These are phyloP conservation scores for Fusarium sp. DNA, from an alignment of 2,329 filamentous ascomycete species.

Conservation along the genomic window DNA sequence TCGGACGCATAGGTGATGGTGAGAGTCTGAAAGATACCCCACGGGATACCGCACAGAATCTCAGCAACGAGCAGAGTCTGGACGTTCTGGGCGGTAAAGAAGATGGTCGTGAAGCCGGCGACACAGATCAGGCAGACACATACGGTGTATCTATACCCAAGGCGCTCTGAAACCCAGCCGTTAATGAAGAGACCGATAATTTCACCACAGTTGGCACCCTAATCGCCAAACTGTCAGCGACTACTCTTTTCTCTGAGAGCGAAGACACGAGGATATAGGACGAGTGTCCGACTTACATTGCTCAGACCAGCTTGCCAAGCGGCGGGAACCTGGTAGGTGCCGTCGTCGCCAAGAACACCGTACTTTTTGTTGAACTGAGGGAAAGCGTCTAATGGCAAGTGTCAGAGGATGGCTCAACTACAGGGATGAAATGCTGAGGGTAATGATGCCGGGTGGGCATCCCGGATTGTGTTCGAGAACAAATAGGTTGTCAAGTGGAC, in stretches of 20 bases:
- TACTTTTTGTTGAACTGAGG: constrained; percentile 70
- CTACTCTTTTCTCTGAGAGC: neutral
- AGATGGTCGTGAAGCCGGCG: constrained; percentile 70
- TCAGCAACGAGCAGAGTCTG: constrained; percentile 69
- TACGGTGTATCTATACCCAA: constrained; percentile 75
- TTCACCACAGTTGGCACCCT: constrained; percentile 69
- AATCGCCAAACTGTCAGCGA: constrained; percentile 37
- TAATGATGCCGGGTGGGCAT: neutral
- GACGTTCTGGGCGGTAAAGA: constrained; percentile 73
- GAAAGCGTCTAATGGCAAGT: constrained; percentile 58
- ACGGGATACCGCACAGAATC: constrained; percentile 72
- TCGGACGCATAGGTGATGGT: constrained; percentile 77
- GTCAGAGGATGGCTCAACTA: constrained; percentile 14
- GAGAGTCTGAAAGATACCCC: constrained; percentile 69
- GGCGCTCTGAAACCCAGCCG: constrained; percentile 73
- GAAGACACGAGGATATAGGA: neutral
- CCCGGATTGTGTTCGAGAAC: neutral
- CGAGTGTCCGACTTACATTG: constrained; percentile 54
- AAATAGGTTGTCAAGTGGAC: neutral
- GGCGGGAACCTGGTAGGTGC: constrained; percentile 67
- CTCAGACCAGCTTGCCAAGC: constrained; percentile 72
- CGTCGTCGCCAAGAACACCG: constrained; percentile 59
- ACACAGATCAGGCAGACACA: constrained; percentile 66
- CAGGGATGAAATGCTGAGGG: neutral
- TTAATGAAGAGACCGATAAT: constrained; percentile 76